Conservation (phyloP, 345 rosid genomes). For the Eucalyptus cloeziana region DNA sequence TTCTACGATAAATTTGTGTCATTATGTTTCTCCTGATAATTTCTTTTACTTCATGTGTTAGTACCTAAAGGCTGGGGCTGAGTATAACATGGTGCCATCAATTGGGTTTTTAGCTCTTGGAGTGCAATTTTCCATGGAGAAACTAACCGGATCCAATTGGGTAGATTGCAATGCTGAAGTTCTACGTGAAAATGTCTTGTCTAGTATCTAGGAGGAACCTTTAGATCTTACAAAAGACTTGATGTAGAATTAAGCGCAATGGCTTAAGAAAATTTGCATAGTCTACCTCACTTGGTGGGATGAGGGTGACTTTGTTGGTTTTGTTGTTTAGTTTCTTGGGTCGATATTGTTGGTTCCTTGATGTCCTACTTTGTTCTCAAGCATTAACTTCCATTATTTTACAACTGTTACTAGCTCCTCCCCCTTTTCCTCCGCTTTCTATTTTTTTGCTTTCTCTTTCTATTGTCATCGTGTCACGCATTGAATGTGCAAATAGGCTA, state of each 20-base stretch:
- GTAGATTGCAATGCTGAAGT: not conserved
- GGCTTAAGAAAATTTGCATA: not conserved
- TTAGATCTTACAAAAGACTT: not conserved
- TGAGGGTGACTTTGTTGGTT: not conserved
- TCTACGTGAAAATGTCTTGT: not conserved
- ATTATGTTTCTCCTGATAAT: too few relatives aligned
- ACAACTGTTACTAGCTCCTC: not conserved
- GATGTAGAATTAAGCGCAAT: not conserved
- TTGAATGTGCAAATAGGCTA: constrained; percentile 42
- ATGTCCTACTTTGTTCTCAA: not conserved
- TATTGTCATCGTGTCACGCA: not conserved
- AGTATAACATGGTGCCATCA: too few relatives aligned
- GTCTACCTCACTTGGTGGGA: not conserved
- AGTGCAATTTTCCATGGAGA: not conserved
- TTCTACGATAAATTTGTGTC: too few relatives aligned
- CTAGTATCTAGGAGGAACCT: not conserved
- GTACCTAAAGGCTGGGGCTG: too few relatives aligned
- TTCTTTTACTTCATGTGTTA: too few relatives aligned
- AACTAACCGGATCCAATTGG: not conserved
- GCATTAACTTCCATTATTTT: not conserved
- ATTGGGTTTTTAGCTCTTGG: too few relatives aligned
- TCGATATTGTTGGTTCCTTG: not conserved
- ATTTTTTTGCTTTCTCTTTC: not conserved
- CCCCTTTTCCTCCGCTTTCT: not conserved
- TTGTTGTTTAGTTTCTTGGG: not conserved